Percentiles rank a stretch among this genome's conserved stretches.
These are phyloP conservation scores for Sclerospora graminicola DNA, from an alignment of 352 stramenopile species.

Conservation along the genomic window DNA sequence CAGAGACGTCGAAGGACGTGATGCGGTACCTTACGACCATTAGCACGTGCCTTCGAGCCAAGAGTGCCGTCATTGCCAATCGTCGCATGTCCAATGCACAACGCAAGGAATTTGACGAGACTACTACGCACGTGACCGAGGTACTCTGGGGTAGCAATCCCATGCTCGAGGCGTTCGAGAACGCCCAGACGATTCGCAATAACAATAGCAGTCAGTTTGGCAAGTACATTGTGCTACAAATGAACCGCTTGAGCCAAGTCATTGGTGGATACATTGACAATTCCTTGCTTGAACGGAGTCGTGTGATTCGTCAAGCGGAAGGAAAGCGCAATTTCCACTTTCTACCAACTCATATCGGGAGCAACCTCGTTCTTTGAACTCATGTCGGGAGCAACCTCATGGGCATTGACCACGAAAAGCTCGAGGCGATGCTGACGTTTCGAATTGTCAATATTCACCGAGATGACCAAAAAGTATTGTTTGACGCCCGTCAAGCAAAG, in stretches of 20 bases:
- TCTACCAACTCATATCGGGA: constrained; percentile 87
- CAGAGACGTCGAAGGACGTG: constrained; percentile 93
- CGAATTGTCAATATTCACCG: constrained; percentile 73
- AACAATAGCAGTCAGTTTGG: too few species aligned
- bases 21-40: constrained; percentile 91
- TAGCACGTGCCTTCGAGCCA: constrained; percentile 52
- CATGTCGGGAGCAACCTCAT: constrained; percentile 65
- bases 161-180: constrained; percentile 78
- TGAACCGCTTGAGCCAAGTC: constrained; percentile 71
- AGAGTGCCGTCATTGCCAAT: constrained; percentile 62
- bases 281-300: constrained; percentile 88
- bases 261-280: constrained; percentile 78
- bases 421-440: constrained; percentile 69
- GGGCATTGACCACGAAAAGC: constrained; percentile 44
- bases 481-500: constrained; percentile 62
- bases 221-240: constrained; percentile 81
- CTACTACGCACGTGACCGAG: constrained; percentile 59
- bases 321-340: constrained; percentile 92
- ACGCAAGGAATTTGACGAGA: constrained; percentile 60
- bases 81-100: constrained; percentile 70
- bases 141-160: constrained; percentile 74
- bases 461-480: constrained; percentile 68
- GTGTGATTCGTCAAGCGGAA: constrained; percentile 77
- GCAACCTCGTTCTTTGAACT: too few species aligned
- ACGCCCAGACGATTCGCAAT: constrained; percentile 82